A percentile compares a stretch with the other conserved stretches of the same genome.
phyloP scores from a whole-genome alignment of 2,329 filamentous ascomycete species.

The Penicillium brasilianum region DNA sequence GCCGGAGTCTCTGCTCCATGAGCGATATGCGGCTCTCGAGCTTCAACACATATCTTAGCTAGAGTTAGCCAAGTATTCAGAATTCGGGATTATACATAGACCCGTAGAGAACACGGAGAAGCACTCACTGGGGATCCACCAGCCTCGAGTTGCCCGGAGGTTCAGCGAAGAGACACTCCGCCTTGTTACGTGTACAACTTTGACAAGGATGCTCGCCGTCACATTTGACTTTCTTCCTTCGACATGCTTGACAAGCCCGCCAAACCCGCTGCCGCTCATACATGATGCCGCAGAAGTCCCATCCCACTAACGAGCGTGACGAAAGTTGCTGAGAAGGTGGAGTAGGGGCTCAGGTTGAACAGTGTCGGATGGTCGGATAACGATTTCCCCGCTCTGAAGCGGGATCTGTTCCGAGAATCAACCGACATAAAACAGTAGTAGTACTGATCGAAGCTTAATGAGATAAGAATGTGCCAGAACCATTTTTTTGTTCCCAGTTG shows the following conservation, averaged over 20 bases:
- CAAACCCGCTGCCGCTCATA: slow-evolving; percentile 29
- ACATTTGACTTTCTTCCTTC: slow-evolving; percentile 32
- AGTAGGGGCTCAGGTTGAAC: neutral
- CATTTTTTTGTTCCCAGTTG: neutral
- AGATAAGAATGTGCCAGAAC: too few relatives aligned
- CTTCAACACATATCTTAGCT: neutral
- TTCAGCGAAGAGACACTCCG: slow-evolving; percentile 21
- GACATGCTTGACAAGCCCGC: slow-evolving; percentile 31
- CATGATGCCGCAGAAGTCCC: neutral
- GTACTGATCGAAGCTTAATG: too few relatives aligned
- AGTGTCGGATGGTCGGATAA: neutral
- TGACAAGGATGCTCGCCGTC: slow-evolving; percentile 32
- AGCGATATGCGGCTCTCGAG: neutral
- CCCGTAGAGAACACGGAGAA: neutral
- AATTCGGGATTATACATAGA: neutral
- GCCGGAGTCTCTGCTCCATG: neutral
- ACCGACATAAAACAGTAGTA: too few relatives aligned
- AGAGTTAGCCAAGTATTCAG: neutral
- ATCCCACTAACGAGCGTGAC: neutral
- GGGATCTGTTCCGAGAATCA: neutral
- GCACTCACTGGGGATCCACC: neutral
- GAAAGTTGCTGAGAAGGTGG: neutral
- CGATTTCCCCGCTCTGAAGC: neutral
- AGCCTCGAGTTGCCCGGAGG: neutral
- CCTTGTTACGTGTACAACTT: slow-evolving; percentile 19